Percentiles rank a stretch among this genome's conserved stretches.
Evolutionary conservation across 2,329 filamentous ascomycete species (phyloP).

Genomic region (Neofusicoccum cordaticola): DNA sequence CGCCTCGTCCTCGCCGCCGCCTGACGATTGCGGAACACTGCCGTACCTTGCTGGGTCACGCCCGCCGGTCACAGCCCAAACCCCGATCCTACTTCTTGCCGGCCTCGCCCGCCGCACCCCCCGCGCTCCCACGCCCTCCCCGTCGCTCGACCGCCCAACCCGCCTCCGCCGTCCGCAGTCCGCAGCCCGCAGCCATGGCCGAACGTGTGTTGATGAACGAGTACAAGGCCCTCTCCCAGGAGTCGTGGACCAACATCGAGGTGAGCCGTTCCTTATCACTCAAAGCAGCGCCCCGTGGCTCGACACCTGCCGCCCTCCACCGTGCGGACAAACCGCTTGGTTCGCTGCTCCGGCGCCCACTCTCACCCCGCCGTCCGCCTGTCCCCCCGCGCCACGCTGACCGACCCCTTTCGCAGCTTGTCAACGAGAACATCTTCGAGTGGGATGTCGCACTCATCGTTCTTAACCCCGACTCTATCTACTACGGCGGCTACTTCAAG

Average conservation of each 20-base stretch:
- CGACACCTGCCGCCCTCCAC: background rate
- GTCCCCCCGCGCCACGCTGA: slow-evolving; percentile 16
- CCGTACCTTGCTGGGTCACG: slow-evolving; percentile 17
- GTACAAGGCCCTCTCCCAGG: slow-evolving; percentile 75
- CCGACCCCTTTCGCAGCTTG: slow-evolving; percentile 51
- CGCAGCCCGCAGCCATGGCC: slow-evolving; percentile 7
- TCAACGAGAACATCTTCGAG: slow-evolving; percentile 78
- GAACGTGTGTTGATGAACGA: slow-evolving; percentile 73
- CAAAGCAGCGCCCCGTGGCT: background rate
- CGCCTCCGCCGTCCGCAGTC: background rate
- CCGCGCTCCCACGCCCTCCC: background rate
- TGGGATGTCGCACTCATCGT: slow-evolving; percentile 91
- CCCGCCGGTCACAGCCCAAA: background rate
- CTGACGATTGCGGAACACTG: slow-evolving; percentile 17
- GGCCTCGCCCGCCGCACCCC: background rate
- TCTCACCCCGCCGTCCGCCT: background rate
- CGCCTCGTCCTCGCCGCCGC: slow-evolving; percentile 17
- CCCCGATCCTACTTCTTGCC: background rate
- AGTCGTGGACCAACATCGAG: slow-evolving; percentile 92
- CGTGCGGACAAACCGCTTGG: no score
- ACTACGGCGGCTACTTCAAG: slow-evolving; percentile 91
- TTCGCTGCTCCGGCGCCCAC: background rate
- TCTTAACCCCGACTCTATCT: slow-evolving; percentile 85
- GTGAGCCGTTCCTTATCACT: slow-evolving; percentile 47
- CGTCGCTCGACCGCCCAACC: background rate